A percentile compares a stretch with the other conserved stretches of the same genome.
phyloP scores from a whole-genome alignment of 2,329 filamentous ascomycete species.

The Penicillium glabrum region DNA sequence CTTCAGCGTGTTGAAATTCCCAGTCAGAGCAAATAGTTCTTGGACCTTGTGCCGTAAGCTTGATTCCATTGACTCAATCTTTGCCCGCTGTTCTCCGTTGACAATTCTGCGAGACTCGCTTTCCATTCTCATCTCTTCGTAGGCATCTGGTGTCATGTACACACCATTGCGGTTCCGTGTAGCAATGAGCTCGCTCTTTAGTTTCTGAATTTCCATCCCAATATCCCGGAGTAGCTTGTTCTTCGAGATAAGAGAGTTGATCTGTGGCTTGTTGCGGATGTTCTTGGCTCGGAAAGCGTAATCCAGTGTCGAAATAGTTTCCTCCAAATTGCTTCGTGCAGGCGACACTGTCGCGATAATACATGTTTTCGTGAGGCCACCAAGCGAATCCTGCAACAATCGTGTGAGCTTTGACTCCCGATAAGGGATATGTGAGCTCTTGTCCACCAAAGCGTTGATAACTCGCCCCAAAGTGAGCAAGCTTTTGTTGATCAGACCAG shows the following conservation, averaged over 20 bases:
- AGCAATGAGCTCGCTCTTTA: conserved; percentile 90
- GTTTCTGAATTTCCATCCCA: conserved; percentile 85
- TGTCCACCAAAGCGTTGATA: conserved; percentile 95
- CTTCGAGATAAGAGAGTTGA: conserved; percentile 90
- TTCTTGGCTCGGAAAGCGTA: conserved; percentile 99
- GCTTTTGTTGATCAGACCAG: conserved; percentile 97
- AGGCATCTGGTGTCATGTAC: conserved; percentile 83
- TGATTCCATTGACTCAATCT: conserved; percentile 86
- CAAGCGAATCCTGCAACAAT: conserved; percentile 91
- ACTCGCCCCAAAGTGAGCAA: conserved; percentile 91
- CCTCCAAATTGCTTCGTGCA: conserved; percentile 90
- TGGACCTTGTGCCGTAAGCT: conserved; percentile 93
- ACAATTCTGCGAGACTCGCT: conserved; percentile 91
- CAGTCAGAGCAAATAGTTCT: conserved; percentile 82
- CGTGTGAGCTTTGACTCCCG: conserved; percentile 94
- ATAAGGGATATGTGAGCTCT: conserved; percentile 82
- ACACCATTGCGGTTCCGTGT: conserved; percentile 93
- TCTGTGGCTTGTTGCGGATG: conserved; percentile 94
- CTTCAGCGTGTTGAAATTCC: conserved; percentile 82
- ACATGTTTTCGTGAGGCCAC: conserved; percentile 94
- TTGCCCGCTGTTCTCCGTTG: conserved; percentile 86
- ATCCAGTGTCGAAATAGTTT: conserved; percentile 96
- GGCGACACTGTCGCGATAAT: conserved; percentile 97
- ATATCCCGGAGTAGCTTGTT: conserved; percentile 90
- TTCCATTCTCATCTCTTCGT: conserved; percentile 86